Base-by-base conservation (phyloP, 345 rosid genomes). In the Brassica nigra region DNA sequence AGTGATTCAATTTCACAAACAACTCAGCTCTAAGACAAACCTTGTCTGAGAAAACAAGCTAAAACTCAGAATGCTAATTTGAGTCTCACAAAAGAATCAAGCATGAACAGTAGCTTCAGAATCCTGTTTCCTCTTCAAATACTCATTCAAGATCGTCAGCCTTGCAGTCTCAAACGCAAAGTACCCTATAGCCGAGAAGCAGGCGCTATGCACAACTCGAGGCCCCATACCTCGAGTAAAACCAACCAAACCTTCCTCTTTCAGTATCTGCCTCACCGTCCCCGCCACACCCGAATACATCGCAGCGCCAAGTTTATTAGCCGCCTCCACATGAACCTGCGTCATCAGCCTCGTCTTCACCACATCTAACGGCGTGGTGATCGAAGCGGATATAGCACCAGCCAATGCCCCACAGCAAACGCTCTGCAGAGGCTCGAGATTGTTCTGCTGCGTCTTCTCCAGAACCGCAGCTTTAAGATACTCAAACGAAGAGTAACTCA, bases 301-400 rank as follows among this genome's bases (percentile, higher is more conserved):
- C 23, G 78, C 94, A 3, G 91, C 90, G n/a, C 90, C 83, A 27
- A 84, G 83, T 80, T 89, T 85, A 55, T 80, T 86, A 49, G 36
- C 81, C 0, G 84, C 84, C 44, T 88, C 93, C 9, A 73, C 78
- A 2, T 81, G 88, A 76, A 83, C 84, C 87, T 92, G 97, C 2
- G 99, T 92, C 98, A 95, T 95, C 85, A 95, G 67, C 88, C 99
- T 86, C 5, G 98, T 95, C 87, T 95, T 95, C 8, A 95, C 89
- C 83, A 91, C 99, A 76, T 95, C 97, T 55, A 95, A 82, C 0
- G 98, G 99, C 0, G 99, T 95, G 0, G 99, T 92, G 61, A 95
- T 6, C 0, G 98, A 88, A 8, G 98, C 97, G 0, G 96, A 92
- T n/a, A 95, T 91, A 1, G 97, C 97, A 58, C 99, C 99, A 6